Evolutionary conservation across 352 stramenopile genomes (phyloP).

Genomic region (Phytophthora uliginosa): DNA sequence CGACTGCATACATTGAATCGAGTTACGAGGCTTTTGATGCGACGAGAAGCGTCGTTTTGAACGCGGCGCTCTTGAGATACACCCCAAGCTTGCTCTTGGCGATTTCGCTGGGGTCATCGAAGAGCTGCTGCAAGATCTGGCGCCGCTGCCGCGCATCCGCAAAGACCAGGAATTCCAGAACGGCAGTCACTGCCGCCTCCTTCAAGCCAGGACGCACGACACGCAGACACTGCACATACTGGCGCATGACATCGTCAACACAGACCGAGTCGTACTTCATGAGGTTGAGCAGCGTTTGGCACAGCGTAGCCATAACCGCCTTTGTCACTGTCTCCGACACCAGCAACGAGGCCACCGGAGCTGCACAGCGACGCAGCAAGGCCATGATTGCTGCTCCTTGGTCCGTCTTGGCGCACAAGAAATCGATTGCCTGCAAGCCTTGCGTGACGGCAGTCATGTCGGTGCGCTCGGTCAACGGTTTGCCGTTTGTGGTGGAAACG

Average conservation of each 20-base stretch:
- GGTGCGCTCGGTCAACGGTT: conserved; percentile 29
- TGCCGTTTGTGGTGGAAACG: conserved; percentile 1
- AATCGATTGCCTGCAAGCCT: conserved; percentile 53
- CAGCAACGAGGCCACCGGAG: conserved; percentile 51
- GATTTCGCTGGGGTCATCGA: conserved; percentile 79
- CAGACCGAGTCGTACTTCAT: conserved; percentile 63
- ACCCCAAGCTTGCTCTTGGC: conserved; percentile 79
- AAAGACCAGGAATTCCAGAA: conserved; percentile 78
- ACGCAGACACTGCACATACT: conserved; percentile 64
- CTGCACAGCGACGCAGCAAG: conserved; percentile 55
- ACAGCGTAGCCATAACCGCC: conserved; percentile 64
- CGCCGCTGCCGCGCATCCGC: conserved; percentile 53
- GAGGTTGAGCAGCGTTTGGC: conserved; percentile 72
- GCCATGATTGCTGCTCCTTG: conserved; percentile 46
- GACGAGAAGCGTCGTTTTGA: conserved; percentile 56
- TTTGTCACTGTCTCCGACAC: conserved; percentile 61
- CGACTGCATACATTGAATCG: conserved; percentile 2
- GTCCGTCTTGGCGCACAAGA: conserved; percentile 57
- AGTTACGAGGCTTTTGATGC: conserved; percentile 22
- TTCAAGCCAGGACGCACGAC: conserved; percentile 58
- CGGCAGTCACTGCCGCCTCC: conserved; percentile 68
- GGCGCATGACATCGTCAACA: conserved; percentile 45
- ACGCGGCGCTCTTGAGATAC: conserved; percentile 79
- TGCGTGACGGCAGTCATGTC: conserved; percentile 37
- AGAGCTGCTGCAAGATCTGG: conserved; percentile 73